Percentiles rank a stretch among this genome's conserved stretches.
Conservation (phyloP, 1,284 basidiomycete species). For the Sporisorium iseilematis-ciliati region DNA sequence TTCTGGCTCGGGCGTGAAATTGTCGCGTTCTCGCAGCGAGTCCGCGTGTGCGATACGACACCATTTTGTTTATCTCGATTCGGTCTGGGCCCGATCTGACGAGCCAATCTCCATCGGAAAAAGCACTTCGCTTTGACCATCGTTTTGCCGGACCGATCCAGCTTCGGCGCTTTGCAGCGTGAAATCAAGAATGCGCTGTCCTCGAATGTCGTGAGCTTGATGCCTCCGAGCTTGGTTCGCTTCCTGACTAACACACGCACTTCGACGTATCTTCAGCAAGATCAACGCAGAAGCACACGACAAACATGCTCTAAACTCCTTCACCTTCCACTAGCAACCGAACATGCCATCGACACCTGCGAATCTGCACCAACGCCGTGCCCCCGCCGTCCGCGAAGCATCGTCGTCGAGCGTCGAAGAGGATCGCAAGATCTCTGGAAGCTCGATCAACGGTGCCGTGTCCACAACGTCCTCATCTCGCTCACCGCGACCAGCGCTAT, state of each 20-base stretch:
- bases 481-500: constrained; percentile 6
- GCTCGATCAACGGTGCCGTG: constrained; percentile 10
- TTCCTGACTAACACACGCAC: neutral
- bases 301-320: constrained; percentile 13
- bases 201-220: no score
- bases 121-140: no score
- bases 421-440: constrained; percentile 47
- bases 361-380: constrained; percentile 24
- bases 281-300: neutral
- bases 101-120: no score
- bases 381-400: constrained; percentile 33
- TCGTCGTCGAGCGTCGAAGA: constrained; percentile 48
- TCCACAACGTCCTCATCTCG: neutral
- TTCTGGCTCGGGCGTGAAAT: no score
- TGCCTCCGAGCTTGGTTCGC: no score
- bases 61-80: no score
- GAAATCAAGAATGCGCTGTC: no score
- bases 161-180: no score
- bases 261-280: neutral
- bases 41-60: no score
- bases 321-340: neutral
- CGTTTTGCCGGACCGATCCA: no score
- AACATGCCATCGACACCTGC: constrained; percentile 22
- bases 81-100: no score
- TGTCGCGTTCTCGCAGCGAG: no score